These are phyloP conservation scores for Xylariaceae sp. DNA, from an alignment of 2,329 filamentous ascomycete genomes.

Conservation along the genomic window DNA sequence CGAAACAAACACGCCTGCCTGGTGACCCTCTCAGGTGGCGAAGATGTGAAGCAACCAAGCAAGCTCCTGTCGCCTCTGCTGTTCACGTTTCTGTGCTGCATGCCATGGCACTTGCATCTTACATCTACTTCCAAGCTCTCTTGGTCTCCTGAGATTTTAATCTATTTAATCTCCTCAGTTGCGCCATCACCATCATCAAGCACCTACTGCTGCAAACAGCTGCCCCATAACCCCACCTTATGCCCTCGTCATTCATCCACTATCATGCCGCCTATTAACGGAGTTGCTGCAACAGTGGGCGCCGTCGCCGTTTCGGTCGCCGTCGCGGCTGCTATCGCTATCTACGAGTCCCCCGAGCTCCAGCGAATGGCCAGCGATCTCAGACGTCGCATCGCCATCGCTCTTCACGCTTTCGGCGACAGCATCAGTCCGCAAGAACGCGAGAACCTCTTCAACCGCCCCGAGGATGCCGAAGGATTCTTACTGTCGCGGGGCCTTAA, in stretches of 20 bases:
- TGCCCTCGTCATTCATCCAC: conserved; percentile 1
- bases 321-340: conserved; percentile 54
- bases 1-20: conserved; percentile 25
- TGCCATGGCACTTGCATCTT: background rate
- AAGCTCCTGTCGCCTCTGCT: conserved; percentile 11
- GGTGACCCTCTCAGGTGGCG: conserved; percentile 20
- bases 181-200: background rate
- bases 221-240: background rate
- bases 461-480: conserved; percentile 64
- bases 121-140: conserved; percentile 3
- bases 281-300: conserved; percentile 49
- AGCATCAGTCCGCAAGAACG: conserved; percentile 46
- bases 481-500: conserved; percentile 46
- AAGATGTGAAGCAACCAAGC: conserved; percentile 20
- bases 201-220: background rate
- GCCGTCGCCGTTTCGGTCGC: conserved; percentile 55
- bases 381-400: conserved; percentile 57
- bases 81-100: background rate
- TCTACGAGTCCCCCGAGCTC: conserved; percentile 62
- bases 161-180: conserved; percentile 1
- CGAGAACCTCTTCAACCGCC: conserved; percentile 59
- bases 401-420: conserved; percentile 57
- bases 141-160: conserved; percentile 1
- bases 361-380: conserved; percentile 59
- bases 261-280: conserved; percentile 54